phyloP scores from a whole-genome alignment of 139 green algal species.

The Raphidocelis subcapitata region DNA sequence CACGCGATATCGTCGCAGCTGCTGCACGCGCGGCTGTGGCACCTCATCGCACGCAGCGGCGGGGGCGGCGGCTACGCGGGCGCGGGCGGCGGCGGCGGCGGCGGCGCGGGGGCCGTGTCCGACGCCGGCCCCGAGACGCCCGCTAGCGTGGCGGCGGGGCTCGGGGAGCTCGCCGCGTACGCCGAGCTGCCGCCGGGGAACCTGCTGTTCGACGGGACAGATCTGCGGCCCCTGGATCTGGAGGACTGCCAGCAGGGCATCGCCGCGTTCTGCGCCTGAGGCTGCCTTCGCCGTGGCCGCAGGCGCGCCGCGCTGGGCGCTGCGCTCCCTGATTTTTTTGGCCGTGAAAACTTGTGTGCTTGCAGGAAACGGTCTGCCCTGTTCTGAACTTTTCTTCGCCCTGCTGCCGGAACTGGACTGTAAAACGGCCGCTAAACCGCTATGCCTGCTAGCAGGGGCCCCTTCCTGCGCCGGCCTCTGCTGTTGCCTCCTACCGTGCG shows the following conservation, averaged over 20 bases:
- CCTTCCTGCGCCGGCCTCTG: too few relatives aligned
- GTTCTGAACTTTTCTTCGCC: too few relatives aligned
- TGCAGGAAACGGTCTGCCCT: too few relatives aligned
- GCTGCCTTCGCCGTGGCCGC: too few relatives aligned
- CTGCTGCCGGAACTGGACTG: too few relatives aligned
- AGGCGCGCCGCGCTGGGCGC: too few relatives aligned
- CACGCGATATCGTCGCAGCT: conserved; percentile 47
- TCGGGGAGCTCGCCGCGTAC: conserved; percentile 2
- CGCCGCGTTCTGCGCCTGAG: background rate
- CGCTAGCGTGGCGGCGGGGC: conserved; percentile 11
- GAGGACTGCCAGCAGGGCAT: conserved; percentile 45
- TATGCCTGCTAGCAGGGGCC: too few relatives aligned
- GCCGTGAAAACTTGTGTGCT: too few relatives aligned
- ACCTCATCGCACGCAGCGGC: conserved; percentile 46
- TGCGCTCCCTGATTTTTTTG: too few relatives aligned
- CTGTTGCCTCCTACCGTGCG: too few relatives aligned
- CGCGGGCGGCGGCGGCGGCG: background rate
- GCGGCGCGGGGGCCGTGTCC: background rate
- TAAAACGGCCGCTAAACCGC: too few relatives aligned
- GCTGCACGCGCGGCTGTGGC: conserved; percentile 46
- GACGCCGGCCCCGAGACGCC: background rate
- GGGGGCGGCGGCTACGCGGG: background rate
- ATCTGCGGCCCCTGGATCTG: conserved; percentile 43
- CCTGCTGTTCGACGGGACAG: conserved; percentile 56
- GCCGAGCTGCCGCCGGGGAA: conserved; percentile 54